A percentile compares a stretch with the other conserved stretches of the same genome.
Conservation (phyloP, 2,329 filamentous ascomycete species). For the Fusarium lyarnte region DNA sequence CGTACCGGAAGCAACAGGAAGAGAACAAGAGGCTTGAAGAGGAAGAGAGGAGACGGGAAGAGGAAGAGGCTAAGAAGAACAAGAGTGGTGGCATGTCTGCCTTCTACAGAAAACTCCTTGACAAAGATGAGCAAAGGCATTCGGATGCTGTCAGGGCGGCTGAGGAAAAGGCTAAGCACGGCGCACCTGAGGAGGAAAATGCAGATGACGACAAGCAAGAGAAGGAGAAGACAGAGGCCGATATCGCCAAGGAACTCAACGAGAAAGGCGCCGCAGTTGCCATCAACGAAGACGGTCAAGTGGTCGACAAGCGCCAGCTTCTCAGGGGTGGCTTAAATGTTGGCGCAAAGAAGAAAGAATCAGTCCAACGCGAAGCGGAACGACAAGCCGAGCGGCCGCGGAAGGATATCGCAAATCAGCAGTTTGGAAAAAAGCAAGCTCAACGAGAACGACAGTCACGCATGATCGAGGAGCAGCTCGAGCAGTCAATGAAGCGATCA, state of each 20-base stretch:
- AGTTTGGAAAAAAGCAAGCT: slow-evolving; percentile 66
- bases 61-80: slow-evolving; percentile 71
- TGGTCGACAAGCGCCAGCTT: slow-evolving; percentile 85
- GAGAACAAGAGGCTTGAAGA: slow-evolving; percentile 76
- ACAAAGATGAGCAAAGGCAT: slow-evolving; percentile 75
- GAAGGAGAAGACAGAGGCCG: slow-evolving; percentile 67
- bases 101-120: slow-evolving; percentile 80
- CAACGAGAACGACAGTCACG: slow-evolving; percentile 79
- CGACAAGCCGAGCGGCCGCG: slow-evolving; percentile 43
- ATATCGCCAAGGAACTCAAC: slow-evolving; percentile 74
- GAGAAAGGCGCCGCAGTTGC: slow-evolving; percentile 69
- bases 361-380: slow-evolving; percentile 36
- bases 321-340: slow-evolving; percentile 81
- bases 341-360: slow-evolving; percentile 68
- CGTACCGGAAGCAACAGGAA: slow-evolving; percentile 83
- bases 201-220: slow-evolving; percentile 61
- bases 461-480: slow-evolving; percentile 83
- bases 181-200: slow-evolving; percentile 44
- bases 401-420: slow-evolving; percentile 53
- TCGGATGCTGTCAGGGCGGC: slow-evolving; percentile 75
- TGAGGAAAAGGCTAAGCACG: slow-evolving; percentile 60
- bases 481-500: slow-evolving; percentile 75
- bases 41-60: slow-evolving; percentile 74
- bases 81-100: slow-evolving; percentile 75
- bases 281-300: slow-evolving; percentile 83